phyloP scores from a whole-genome alignment of 345 rosid species.

The Rhizophora mangle region DNA sequence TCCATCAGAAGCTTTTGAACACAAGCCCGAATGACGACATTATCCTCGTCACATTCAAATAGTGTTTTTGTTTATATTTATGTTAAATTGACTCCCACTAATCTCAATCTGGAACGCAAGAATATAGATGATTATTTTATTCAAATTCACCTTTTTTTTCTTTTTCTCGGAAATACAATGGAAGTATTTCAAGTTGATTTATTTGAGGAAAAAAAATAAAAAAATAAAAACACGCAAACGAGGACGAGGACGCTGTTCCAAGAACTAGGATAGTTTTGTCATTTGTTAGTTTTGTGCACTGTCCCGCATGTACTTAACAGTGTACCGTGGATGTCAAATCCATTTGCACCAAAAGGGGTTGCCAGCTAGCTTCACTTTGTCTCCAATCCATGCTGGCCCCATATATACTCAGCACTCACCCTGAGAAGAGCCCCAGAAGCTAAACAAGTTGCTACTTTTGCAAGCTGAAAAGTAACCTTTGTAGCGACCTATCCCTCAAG shows the following conservation, averaged over 20 bases:
- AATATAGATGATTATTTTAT: too few species aligned
- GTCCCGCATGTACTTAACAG: background rate
- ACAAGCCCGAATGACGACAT: background rate
- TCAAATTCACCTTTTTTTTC: too few species aligned
- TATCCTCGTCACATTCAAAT: background rate
- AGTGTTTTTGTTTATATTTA: too few species aligned
- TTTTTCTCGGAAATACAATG: too few species aligned
- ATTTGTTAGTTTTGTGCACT: background rate
- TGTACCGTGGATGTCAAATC: background rate
- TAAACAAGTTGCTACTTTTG: background rate
- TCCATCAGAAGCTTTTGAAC: background rate
- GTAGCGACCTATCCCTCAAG: background rate
- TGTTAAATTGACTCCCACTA: too few species aligned
- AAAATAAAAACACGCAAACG: too few species aligned
- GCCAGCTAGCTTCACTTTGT: slow-evolving; percentile 10
- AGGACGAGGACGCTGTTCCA: too few species aligned
- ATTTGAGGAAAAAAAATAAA: too few species aligned
- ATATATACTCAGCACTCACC: background rate
- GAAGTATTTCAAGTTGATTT: too few species aligned
- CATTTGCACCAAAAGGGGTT: background rate
- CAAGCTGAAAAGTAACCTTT: background rate
- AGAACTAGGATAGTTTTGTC: background rate
- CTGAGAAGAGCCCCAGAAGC: background rate
- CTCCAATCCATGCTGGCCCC: background rate
- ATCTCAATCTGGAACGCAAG: too few species aligned